Conservation (phyloP, 345 rosid genomes). For the Citrus mangshanensis region DNA sequence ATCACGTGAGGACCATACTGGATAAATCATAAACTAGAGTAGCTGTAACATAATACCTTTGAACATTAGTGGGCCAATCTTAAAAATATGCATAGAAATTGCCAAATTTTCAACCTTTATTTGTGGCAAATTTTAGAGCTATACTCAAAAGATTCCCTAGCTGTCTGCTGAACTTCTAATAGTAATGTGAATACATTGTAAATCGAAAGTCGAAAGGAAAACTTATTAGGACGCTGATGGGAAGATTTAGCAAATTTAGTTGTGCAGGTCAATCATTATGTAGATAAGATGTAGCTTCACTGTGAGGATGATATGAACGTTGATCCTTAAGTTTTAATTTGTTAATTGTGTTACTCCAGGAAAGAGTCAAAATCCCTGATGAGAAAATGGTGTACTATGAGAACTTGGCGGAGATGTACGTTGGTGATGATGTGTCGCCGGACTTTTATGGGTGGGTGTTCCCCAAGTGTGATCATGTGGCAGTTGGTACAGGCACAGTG, state of each 20-base stretch:
- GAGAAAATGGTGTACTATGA: constrained; percentile 90
- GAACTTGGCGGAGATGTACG: constrained; percentile 91
- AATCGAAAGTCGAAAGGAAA: too few relatives aligned
- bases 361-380: constrained; percentile 74
- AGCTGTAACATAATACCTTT: too few relatives aligned
- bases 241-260: background rate
- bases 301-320: background rate
- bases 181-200: too few relatives aligned
- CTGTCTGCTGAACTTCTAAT: too few relatives aligned
- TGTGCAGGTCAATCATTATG: background rate
- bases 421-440: constrained; percentile 91
- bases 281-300: background rate
- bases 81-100: too few relatives aligned
- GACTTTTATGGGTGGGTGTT: constrained; percentile 97
- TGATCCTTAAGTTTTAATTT: background rate
- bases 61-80: too few relatives aligned
- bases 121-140: too few relatives aligned
- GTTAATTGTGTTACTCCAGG: constrained; percentile 36
- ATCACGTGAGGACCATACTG: background rate
- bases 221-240: background rate
- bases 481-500: constrained; percentile 92
- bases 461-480: constrained; percentile 96
- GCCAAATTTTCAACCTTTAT: too few relatives aligned
- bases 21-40: background rate
- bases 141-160: too few relatives aligned